phyloP scores from a whole-genome alignment of 1,139 yeast genomes.

The Suhomyces maxii region DNA sequence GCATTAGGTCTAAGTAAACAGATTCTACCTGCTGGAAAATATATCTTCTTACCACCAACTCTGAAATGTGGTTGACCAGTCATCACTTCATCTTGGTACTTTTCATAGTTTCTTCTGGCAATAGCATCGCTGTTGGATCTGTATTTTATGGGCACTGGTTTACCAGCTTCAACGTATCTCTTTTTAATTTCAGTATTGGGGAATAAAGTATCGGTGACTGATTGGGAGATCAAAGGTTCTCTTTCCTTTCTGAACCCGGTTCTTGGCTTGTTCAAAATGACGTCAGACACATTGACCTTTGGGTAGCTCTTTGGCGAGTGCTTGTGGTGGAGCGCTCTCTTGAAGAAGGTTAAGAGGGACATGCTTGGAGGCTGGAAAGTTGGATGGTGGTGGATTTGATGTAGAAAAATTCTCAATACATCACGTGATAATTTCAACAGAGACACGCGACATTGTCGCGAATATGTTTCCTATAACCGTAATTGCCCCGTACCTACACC shows the following conservation, averaged over 20 bases:
- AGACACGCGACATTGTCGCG: neutral
- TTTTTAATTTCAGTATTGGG: slow-evolving; percentile 41
- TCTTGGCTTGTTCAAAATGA: slow-evolving; percentile 39
- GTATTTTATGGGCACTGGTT: slow-evolving; percentile 46
- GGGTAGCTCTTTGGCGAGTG: slow-evolving; percentile 38
- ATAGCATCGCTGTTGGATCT: slow-evolving; percentile 36
- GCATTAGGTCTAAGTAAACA: slow-evolving; percentile 85
- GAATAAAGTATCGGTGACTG: slow-evolving; percentile 41
- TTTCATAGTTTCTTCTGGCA: slow-evolving; percentile 40
- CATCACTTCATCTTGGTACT: slow-evolving; percentile 57
- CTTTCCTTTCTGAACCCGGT: slow-evolving; percentile 42
- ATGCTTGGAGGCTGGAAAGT: neutral
- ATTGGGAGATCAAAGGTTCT: slow-evolving; percentile 42
- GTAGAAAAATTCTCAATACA: slow-evolving; percentile 4
- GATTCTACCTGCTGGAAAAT: slow-evolving; percentile 82
- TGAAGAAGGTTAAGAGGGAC: slow-evolving; percentile 3
- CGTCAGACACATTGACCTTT: slow-evolving; percentile 41
- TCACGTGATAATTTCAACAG: neutral
- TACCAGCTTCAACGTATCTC: slow-evolving; percentile 38
- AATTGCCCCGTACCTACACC: too few relatives aligned
- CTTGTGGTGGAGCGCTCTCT: slow-evolving; percentile 35
- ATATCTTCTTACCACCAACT: slow-evolving; percentile 70
- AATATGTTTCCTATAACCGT: too few relatives aligned
- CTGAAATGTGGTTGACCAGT: slow-evolving; percentile 75
- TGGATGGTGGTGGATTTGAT: neutral